phyloP scores from a whole-genome alignment of 2,329 filamentous ascomycete genomes.

The Apiospora saccharicola region DNA sequence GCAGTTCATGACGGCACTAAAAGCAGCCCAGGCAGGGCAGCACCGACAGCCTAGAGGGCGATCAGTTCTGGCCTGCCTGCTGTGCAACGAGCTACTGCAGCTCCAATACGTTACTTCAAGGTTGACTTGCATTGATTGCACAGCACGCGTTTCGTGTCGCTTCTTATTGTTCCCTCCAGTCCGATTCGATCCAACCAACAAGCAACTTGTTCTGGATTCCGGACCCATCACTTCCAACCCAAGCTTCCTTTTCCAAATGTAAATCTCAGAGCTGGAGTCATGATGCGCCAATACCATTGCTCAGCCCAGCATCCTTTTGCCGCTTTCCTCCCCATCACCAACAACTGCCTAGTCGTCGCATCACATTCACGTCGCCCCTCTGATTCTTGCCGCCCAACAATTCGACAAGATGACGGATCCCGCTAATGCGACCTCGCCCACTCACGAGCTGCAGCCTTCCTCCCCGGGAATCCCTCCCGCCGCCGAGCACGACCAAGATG shows the following conservation, averaged over 20 bases:
- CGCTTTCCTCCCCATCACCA: slow-evolving; percentile 15
- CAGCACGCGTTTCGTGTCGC: slow-evolving; percentile 16
- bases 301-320: slow-evolving; percentile 24
- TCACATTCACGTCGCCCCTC: slow-evolving; percentile 20
- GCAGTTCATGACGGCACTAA: slow-evolving; percentile 11
- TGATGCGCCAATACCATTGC: slow-evolving; percentile 24
- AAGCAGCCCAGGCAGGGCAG: neutral
- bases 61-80: neutral
- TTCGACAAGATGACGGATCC: slow-evolving; percentile 26
- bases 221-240: slow-evolving; percentile 7
- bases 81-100: slow-evolving; percentile 6
- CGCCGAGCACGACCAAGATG: slow-evolving; percentile 27
- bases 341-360: slow-evolving; percentile 1
- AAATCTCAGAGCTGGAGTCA: slow-evolving; percentile 20
- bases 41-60: neutral
- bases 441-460: slow-evolving; percentile 19
- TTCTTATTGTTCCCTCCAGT: slow-evolving; percentile 15
- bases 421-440: slow-evolving; percentile 16
- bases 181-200: slow-evolving; percentile 12
- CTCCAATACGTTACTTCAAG: slow-evolving; percentile 9
- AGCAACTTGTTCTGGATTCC: neutral
- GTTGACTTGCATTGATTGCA: slow-evolving; percentile 3
- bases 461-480: neutral
- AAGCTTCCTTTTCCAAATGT: slow-evolving; percentile 13
- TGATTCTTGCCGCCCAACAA: neutral